Base-by-base conservation (phyloP, 257 asterid genomes). In the Haberlea rhodopensis region DNA sequence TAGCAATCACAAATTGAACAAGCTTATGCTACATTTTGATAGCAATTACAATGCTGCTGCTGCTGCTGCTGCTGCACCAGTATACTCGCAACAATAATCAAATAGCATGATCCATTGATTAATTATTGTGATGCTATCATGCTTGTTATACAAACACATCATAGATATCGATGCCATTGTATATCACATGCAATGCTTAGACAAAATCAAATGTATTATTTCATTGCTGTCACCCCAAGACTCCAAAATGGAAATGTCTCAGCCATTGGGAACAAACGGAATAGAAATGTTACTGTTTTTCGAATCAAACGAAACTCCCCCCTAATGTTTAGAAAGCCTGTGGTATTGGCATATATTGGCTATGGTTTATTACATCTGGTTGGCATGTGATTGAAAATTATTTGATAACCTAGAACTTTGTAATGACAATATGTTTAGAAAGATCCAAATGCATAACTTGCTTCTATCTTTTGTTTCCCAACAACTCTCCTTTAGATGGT, bases 11-110 rank as follows among this genome's bases (percentile, higher is more conserved):
- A 92, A 92, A 72, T 56, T 92, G 73, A 80, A 80, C 71, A 85
- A 89, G 74, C 72, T 92, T 40, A 89, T 92, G 99, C 75, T 79
- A 2, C 90, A 82, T 62, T 91, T 75, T 68, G 87, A 91, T 22
- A 67, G 71, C 60, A 5, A 43, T 15, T 43, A 43, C 16, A 16
- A 43, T 43, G 51, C 19, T 43, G 51, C 48, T 9, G 40, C 40
- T 32, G 40, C 40, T 32, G 40, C 40, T 32, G 43, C 46, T 43
- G 51, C 51, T 43, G 51, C 51, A 5, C 49, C 49, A 2, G 18
- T 40, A 4, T 40, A 4, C 18, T 40, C 49, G 51, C 51, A 43
- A 43, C 51, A 43, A 43, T 43, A 7, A 43, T 43, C 51, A 15
- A 13, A 3, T 43, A 43, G 7, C 51, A 16, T 16, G 20, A 43